phyloP scores from a whole-genome alignment of 495 filamentous ascomycete genomes.

The Parathielavia appendiculata region DNA sequence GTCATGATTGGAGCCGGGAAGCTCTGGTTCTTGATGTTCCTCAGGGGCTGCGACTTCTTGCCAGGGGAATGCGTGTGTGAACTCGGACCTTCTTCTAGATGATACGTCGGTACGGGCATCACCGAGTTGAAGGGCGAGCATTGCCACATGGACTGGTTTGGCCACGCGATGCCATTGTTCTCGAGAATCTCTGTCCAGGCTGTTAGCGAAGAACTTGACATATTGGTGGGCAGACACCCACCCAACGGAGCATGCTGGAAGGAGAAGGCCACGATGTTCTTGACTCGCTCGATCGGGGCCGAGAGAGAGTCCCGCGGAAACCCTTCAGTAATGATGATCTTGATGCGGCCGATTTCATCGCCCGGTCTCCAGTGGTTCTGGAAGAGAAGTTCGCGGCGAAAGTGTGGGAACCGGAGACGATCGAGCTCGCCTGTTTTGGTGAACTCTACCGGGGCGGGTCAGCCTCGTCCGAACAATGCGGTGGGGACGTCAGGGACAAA shows the following conservation, averaged over 20 bases:
- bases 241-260: conserved; percentile 83
- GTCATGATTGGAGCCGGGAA: conserved; percentile 10
- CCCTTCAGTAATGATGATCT: conserved; percentile 73
- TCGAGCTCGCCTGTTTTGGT: conserved; percentile 60
- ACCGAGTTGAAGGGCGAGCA: conserved; percentile 38
- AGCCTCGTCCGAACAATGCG: neutral
- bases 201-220: conserved; percentile 3
- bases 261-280: conserved; percentile 70
- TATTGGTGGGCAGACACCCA: conserved; percentile 33
- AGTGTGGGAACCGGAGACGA: conserved; percentile 64
- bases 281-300: conserved; percentile 61
- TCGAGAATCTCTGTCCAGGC: conserved; percentile 60
- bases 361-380: conserved; percentile 68
- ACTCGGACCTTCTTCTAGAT: conserved; percentile 37
- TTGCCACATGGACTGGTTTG: conserved; percentile 68
- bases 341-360: conserved; percentile 67
- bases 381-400: conserved; percentile 64
- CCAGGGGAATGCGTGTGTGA: conserved; percentile 44
- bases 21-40: conserved; percentile 17
- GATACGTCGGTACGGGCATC: conserved; percentile 38
- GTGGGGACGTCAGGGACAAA: conserved; percentile 15
- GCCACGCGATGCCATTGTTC: conserved; percentile 73
- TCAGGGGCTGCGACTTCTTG: conserved; percentile 16
- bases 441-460: conserved; percentile 42
- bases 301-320: conserved; percentile 49